Evolutionary conservation across 192 early-diverging fungal genomes (phyloP).

Genomic region (Podila clonocystis): DNA sequence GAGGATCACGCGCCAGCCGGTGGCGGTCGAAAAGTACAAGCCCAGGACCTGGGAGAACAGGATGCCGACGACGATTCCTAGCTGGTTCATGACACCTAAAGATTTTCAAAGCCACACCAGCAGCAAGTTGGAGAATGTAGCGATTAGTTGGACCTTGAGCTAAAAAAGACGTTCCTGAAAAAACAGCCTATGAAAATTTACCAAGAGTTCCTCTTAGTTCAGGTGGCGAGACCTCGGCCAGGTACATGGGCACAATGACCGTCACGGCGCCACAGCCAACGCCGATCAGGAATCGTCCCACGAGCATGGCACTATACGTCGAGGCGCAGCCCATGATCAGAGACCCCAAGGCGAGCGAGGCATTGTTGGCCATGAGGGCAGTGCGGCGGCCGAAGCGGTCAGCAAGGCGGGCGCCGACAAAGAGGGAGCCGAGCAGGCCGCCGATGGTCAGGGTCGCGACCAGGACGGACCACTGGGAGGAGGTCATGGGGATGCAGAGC

Average conservation of each 20-base stretch:
- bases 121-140: background rate
- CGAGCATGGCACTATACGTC: conserved; percentile 54
- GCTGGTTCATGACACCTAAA: conserved; percentile 81
- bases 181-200: conserved; percentile 5
- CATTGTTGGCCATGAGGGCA: conserved; percentile 74
- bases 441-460: conserved; percentile 74
- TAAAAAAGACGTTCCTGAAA: background rate
- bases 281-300: conserved; percentile 80
- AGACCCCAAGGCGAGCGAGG: conserved; percentile 69
- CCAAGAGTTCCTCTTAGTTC: conserved; percentile 77
- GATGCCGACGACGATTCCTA: conserved; percentile 85
- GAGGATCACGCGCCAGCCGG: conserved; percentile 81
- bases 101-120: background rate
- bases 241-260: conserved; percentile 85
- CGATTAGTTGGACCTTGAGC: background rate
- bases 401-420: conserved; percentile 65
- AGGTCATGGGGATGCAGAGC: conserved; percentile 76
- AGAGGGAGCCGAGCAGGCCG: conserved; percentile 79
- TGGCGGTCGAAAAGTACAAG: conserved; percentile 65
- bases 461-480: conserved; percentile 64
- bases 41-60: conserved; percentile 78
- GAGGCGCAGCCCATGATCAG: conserved; percentile 68
- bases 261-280: conserved; percentile 79
- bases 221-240: conserved; percentile 79
- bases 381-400: conserved; percentile 76